Conservation (phyloP, 139 green algal species). For the Eudorina sp. region DNA sequence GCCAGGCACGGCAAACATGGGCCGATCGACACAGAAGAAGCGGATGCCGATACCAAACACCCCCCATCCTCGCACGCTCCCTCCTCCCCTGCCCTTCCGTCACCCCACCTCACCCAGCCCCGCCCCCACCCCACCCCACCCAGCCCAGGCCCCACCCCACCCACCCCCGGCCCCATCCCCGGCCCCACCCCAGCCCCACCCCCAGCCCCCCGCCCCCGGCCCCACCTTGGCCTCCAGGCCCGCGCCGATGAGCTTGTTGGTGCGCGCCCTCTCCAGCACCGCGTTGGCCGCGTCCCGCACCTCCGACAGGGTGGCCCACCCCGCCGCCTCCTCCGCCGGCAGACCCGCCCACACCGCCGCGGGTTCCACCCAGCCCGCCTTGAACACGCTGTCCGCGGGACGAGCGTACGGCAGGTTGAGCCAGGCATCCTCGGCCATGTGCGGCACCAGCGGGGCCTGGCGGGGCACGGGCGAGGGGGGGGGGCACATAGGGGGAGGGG, state of each 20-base stretch:
- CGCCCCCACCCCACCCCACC: too few relatives aligned
- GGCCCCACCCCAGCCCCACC: too few relatives aligned
- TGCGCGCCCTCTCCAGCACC: constrained; percentile 80
- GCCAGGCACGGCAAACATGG: too few relatives aligned
- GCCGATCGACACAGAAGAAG: too few relatives aligned
- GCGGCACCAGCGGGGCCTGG: constrained; percentile 89
- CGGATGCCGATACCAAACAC: too few relatives aligned
- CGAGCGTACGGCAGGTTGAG: constrained; percentile 75
- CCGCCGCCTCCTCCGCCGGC: constrained; percentile 41
- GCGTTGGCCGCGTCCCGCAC: constrained; percentile 83
- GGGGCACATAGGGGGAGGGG: not conserved
- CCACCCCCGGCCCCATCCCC: too few relatives aligned
- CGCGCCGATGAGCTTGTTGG: constrained; percentile 44
- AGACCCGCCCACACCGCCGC: constrained; percentile 65
- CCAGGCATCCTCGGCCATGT: constrained; percentile 98
- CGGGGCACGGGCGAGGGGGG: not conserved
- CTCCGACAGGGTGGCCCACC: constrained; percentile 68
- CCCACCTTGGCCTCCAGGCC: constrained; percentile 36
- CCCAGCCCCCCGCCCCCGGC: too few relatives aligned
- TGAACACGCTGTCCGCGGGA: constrained; percentile 77
- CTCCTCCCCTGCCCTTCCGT: too few relatives aligned
- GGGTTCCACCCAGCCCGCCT: constrained; percentile 73
- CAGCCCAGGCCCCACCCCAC: too few relatives aligned
- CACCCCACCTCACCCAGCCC: too few relatives aligned
- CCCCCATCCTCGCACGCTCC: too few relatives aligned